These are phyloP conservation scores for Leptodermis oblonga DNA, from an alignment of 257 asterid genomes.

Conservation along the genomic window DNA sequence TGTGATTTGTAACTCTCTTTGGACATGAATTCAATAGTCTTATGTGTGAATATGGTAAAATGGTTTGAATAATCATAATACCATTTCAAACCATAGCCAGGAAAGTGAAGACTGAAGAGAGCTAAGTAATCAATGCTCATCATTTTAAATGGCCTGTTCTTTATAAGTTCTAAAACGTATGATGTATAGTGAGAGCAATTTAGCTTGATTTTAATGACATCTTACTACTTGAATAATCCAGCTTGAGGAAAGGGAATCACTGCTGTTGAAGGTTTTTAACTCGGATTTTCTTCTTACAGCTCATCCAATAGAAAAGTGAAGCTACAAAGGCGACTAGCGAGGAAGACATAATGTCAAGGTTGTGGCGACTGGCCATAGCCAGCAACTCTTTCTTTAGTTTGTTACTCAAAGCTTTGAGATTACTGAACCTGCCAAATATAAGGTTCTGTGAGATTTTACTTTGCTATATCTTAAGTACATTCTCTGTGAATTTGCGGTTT, in stretches of 20 bases:
- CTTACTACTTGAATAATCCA: too few relatives aligned
- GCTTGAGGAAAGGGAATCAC: not conserved
- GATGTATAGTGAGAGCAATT: not conserved
- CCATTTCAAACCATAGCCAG: not conserved
- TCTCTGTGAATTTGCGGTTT: not conserved
- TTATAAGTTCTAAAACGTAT: not conserved
- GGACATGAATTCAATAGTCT: not conserved
- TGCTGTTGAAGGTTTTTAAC: not conserved
- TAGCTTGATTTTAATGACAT: not conserved
- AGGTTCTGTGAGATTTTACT: conserved; percentile 4
- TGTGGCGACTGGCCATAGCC: not conserved
- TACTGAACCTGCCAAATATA: conserved; percentile 5
- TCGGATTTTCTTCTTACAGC: conserved; percentile 3
- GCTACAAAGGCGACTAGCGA: not conserved
- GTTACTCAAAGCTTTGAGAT: not conserved
- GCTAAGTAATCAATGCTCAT: not conserved
- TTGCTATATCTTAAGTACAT: not conserved
- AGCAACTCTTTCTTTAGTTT: not conserved
- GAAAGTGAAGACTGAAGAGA: not conserved
- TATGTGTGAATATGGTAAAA: not conserved
- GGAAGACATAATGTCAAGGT: not conserved
- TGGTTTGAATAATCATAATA: not conserved
- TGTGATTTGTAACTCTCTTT: not conserved
- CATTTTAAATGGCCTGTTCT: not conserved
- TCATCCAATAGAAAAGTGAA: not conserved